A percentile compares a stretch with the other conserved stretches of the same genome.
Conservation (phyloP, 495 filamentous ascomycete genomes). For the Penicillium subrubescens region DNA sequence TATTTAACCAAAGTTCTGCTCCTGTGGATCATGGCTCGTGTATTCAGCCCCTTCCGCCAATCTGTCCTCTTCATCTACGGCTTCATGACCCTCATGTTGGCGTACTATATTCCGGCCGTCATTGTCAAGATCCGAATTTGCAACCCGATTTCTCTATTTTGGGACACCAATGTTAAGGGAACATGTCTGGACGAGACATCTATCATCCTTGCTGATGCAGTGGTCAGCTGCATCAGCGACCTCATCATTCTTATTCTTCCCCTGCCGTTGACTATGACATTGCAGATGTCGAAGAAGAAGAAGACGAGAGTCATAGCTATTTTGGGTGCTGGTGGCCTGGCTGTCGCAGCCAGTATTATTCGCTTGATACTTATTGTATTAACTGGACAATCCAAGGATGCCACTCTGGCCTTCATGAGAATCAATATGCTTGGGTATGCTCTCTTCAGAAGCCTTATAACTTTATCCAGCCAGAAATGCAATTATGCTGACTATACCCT, state of each 20-base stretch:
- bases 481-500: not conserved
- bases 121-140: slow-evolving; percentile 45
- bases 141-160: slow-evolving; percentile 39
- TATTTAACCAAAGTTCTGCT: slow-evolving; percentile 44
- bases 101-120: slow-evolving; percentile 42
- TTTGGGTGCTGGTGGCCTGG: slow-evolving; percentile 42
- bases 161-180: slow-evolving; percentile 23
- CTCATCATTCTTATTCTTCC: slow-evolving; percentile 38
- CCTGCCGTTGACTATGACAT: slow-evolving; percentile 25
- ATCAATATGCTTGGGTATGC: slow-evolving; percentile 42
- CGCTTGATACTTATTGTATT: slow-evolving; percentile 40
- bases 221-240: slow-evolving; percentile 42
- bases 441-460: not conserved
- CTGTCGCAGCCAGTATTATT: slow-evolving; percentile 39
- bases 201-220: slow-evolving; percentile 42
- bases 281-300: slow-evolving; percentile 37
- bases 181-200: slow-evolving; percentile 37
- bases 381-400: slow-evolving; percentile 31
- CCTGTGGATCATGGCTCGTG: slow-evolving; percentile 42
- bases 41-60: slow-evolving; percentile 40
- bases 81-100: slow-evolving; percentile 41
- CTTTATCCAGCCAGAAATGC: not conserved
- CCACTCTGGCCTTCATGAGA: slow-evolving; percentile 38
- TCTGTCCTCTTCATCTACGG: slow-evolving; percentile 37
- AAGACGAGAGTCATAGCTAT: slow-evolving; percentile 38